Conservation (phyloP, 2,329 filamentous ascomycete genomes). For the Fusarium siculi region DNA sequence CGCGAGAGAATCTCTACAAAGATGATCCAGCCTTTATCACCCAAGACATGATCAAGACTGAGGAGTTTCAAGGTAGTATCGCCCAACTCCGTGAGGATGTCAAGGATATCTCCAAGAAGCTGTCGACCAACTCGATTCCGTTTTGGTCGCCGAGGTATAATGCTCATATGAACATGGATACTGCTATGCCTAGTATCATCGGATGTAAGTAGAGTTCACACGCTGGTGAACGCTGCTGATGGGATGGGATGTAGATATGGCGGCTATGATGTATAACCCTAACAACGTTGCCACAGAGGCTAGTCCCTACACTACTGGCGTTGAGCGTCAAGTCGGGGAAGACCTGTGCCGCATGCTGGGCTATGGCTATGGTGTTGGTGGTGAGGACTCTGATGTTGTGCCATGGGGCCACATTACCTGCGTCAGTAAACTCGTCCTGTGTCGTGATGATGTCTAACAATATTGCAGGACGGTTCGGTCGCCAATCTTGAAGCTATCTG, state of each 20-base stretch:
- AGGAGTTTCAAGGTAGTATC: neutral
- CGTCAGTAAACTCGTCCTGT: neutral
- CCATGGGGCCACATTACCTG: neutral
- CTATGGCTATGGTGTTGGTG: neutral
- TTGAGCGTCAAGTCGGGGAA: neutral
- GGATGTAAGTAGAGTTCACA: neutral
- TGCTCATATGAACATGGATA: slow-evolving; percentile 3
- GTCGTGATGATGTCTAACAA: neutral
- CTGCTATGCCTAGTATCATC: neutral
- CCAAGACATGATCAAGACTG: neutral
- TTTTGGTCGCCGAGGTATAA: neutral
- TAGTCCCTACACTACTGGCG: neutral
- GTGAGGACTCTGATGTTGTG: neutral
- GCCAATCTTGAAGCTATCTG: neutral
- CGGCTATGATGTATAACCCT: neutral
- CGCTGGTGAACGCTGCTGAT: rapidly evolving
- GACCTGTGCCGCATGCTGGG: neutral
- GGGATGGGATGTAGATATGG: neutral
- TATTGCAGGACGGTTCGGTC: rapidly evolving
- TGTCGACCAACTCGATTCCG: neutral
- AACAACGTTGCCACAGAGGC: neutral
- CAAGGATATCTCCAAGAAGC: neutral
- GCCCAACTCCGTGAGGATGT: neutral
- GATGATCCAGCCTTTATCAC: neutral
- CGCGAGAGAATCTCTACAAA: neutral